Conservation (phyloP, 2,329 filamentous ascomycete species). For the Pyricularia pennisetigena region DNA sequence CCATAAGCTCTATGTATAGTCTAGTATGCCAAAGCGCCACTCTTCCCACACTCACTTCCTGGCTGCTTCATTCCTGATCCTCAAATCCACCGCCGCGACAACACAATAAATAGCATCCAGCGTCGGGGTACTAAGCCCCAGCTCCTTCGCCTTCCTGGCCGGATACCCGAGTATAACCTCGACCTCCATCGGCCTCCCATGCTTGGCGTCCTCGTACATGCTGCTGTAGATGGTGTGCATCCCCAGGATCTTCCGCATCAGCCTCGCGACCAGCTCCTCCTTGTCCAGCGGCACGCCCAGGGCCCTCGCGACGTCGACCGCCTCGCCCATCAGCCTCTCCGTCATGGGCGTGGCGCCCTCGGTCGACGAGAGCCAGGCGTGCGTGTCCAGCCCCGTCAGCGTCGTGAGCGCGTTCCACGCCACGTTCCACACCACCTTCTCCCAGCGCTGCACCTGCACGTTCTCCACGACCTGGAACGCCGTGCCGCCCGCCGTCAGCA, state of each 20-base stretch:
- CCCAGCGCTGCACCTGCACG: conserved; percentile 48
- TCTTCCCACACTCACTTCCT: neutral
- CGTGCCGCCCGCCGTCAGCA: conserved; percentile 31
- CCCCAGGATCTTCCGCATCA: conserved; percentile 35
- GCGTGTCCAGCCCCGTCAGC: conserved; percentile 41
- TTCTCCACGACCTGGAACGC: conserved; percentile 38
- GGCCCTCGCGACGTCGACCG: conserved; percentile 45
- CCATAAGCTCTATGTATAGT: neutral
- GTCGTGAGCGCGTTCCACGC: conserved; percentile 53
- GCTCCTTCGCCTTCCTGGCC: conserved; percentile 40
- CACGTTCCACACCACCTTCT: conserved; percentile 51
- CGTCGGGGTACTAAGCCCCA: conserved; percentile 43
- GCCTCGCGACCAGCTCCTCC: conserved; percentile 29
- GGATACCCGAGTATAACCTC: conserved; percentile 55
- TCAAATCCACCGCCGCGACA: conserved; percentile 20
- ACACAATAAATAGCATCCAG: conserved; percentile 29
- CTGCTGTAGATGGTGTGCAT: conserved; percentile 33
- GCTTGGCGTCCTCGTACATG: conserved; percentile 50
- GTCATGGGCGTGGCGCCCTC: conserved; percentile 34
- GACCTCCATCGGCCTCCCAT: conserved; percentile 48
- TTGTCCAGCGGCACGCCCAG: conserved; percentile 36
- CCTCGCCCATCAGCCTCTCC: conserved; percentile 38
- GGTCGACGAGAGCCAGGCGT: conserved; percentile 35
- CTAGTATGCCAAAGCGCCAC: neutral
- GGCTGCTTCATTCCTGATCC: conserved; percentile 6